Percentiles rank a stretch among this genome's conserved stretches.
Conservation (phyloP, 805 yeast genomes). For the Suhomyces vadensis region DNA sequence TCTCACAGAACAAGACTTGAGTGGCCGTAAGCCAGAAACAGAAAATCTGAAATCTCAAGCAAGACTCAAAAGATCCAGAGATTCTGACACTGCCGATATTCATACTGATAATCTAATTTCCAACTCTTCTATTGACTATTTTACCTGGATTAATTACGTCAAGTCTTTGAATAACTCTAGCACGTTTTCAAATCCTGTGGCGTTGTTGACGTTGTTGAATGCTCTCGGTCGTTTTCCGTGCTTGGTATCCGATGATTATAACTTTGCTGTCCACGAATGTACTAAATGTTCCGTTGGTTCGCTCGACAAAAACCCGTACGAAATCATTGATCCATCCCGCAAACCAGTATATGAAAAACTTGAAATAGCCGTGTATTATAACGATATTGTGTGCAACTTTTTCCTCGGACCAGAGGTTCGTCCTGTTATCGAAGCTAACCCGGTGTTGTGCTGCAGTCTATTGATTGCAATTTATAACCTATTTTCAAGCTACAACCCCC, state of each 20-base stretch:
- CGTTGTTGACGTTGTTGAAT: constrained; percentile 28
- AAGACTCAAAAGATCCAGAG: not conserved
- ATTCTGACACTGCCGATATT: not conserved
- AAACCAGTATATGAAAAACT: constrained; percentile 21
- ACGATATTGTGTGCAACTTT: constrained; percentile 23
- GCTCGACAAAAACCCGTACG: constrained; percentile 24
- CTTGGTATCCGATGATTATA: constrained; percentile 37
- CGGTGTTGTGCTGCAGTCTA: constrained; percentile 41
- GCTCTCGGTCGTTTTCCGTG: constrained; percentile 47
- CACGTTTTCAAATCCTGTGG: not conserved
- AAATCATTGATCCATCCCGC: constrained; percentile 23
- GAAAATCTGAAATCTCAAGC: not conserved
- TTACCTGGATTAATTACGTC: constrained; percentile 26
- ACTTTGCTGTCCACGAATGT: constrained; percentile 34
- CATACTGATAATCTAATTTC: constrained; percentile 3
- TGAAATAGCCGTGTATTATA: constrained; percentile 26
- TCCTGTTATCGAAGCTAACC: constrained; percentile 16
- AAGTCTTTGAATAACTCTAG: constrained; percentile 11
- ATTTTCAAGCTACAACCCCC: constrained; percentile 55
- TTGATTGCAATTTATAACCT: constrained; percentile 50
- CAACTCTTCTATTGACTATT: constrained; percentile 9
- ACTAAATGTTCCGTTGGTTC: constrained; percentile 36
- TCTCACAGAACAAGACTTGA: not conserved
- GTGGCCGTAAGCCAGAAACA: not conserved
- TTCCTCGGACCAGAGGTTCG: constrained; percentile 12